phyloP scores from a whole-genome alignment of 2,329 filamentous ascomycete species.

The Colletotrichum phormii region DNA sequence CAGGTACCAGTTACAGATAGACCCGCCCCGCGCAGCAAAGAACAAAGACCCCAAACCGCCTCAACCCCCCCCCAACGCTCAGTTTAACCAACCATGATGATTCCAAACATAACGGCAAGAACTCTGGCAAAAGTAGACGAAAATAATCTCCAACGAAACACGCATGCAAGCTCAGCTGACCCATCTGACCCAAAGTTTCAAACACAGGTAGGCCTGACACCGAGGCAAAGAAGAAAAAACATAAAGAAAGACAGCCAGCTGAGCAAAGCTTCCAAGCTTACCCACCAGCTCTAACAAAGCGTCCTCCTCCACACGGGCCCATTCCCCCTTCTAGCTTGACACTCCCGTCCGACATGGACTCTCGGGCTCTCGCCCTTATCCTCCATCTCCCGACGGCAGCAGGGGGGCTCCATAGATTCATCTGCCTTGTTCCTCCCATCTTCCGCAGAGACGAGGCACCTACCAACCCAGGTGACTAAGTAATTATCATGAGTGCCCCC shows the following conservation, averaged over 20 bases:
- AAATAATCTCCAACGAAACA: constrained; percentile 20
- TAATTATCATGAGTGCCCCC: too few relatives aligned
- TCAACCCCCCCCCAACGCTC: background rate
- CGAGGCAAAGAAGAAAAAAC: background rate
- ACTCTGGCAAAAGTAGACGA: background rate
- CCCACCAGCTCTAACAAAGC: constrained; percentile 6
- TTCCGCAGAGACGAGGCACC: background rate
- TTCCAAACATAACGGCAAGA: background rate
- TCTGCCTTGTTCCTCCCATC: background rate
- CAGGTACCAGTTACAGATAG: background rate
- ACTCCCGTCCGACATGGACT: background rate
- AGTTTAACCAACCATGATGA: background rate
- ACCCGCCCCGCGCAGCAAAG: background rate
- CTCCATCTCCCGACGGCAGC: background rate
- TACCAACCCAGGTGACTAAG: background rate
- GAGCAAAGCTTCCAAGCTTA: background rate
- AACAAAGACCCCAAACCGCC: background rate
- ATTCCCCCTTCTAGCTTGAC: background rate
- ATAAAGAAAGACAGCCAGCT: background rate
- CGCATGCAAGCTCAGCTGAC: constrained; percentile 4
- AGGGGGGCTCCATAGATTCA: background rate
- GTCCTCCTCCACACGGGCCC: constrained; percentile 21
- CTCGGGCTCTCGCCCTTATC: background rate
- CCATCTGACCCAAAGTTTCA: constrained; percentile 28
- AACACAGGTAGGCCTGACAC: background rate